Evolutionary conservation across 352 stramenopile species (phyloP), one percentile per base, ranked within the genome.

Genomic region (Globisporangium alternatum): DNA sequence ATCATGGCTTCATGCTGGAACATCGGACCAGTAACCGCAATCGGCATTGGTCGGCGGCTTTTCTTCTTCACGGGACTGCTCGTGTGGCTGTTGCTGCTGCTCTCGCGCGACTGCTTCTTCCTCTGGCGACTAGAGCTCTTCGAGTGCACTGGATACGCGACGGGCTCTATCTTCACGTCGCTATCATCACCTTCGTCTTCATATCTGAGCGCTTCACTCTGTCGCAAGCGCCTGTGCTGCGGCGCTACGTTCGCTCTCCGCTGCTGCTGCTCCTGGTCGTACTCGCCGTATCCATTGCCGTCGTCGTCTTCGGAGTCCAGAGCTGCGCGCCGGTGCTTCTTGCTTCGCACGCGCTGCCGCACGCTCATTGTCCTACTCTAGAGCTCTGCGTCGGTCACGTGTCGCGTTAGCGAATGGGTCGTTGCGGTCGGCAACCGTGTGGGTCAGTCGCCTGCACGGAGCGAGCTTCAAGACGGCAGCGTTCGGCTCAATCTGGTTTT

Each of bases 401-500:
- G n/a, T 10, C 2, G 21, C 21, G 45, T 30, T 10, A 30, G 19
- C 12, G 51, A 39, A 56, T 57, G 51, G 51, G 30, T 17, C 28
- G 30, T 56, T 56, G 43, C 13, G 41, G n/a, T n/a, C 5, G 41
- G 25, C 25, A 2, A 2, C 25, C 25, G n/a, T 49, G 45, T 19
- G 51, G 37, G 35, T 55, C 48, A 19, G 25, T 35, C 48, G 22
- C 22, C 35, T 41, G 43, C 41, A 19, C 43, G 43, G 19, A 12
- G 17, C 7, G 43, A 48, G 51, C 51, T 57, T 57, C 30, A 57
- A 57, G 28, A 15, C 9, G 8, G 9, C 45, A n/a, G 10, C 45
- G 45, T 37, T 39, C 25, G 48, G 21, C 35, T 56, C 25, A 7
- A 17, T 48, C 43, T 48, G 43, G 30, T 56, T 56, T 56, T 56